Base-by-base conservation (phyloP, 768 basidiomycete genomes). In the Kwoniella botswanensis region DNA sequence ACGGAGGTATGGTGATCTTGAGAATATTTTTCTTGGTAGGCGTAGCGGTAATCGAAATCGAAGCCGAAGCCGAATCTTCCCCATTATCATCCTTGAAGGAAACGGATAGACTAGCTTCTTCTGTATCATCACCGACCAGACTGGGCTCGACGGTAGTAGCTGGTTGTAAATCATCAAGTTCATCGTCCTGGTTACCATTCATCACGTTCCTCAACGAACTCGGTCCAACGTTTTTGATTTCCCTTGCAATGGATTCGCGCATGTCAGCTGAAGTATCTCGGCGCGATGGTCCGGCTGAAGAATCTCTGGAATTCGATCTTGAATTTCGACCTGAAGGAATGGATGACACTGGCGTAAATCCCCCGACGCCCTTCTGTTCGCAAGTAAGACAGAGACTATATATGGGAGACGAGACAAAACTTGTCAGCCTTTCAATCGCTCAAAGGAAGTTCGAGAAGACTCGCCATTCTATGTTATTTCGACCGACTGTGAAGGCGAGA, bases 341-440 rank as follows among this genome's bases (percentile, higher is more conserved):
- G 4, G 64, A 56, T 2, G 71, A 54, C n/a, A 69, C 72, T 4
- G 72, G 72, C 7, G 76, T 75, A 71, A 78, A 82, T 5, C 72
- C 79, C 24, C 81, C 81, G 29, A 56, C 56, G 1, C 62, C 53
- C 21, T 46, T 57, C 43, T 72, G 57, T 64, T 82, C 79, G 68
- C 81, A 82, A 1, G 79, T 73, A 44, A 82, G 55, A 70, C 81
- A 82, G 3, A 82, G 73, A 64, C 79, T 80, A 46, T 12, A 6
- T 17, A 35, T 12, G 43, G 26, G 42, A 22, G 10, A 41, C n/a
- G 15, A 11, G 6, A 35, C 35, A 6, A 41, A 13, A 4, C n/a
- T n/a, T 4, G 35, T 72, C 62, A 72, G 72, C 26, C 26, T 21
- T 42, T 35, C 22, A 26, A 18, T 18, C 9, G 11, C 50, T 26